Evolutionary conservation across 2,329 filamentous ascomycete species (phyloP), one percentile per base, ranked within the genome.

Genomic region (Intubia oerlemansii): DNA sequence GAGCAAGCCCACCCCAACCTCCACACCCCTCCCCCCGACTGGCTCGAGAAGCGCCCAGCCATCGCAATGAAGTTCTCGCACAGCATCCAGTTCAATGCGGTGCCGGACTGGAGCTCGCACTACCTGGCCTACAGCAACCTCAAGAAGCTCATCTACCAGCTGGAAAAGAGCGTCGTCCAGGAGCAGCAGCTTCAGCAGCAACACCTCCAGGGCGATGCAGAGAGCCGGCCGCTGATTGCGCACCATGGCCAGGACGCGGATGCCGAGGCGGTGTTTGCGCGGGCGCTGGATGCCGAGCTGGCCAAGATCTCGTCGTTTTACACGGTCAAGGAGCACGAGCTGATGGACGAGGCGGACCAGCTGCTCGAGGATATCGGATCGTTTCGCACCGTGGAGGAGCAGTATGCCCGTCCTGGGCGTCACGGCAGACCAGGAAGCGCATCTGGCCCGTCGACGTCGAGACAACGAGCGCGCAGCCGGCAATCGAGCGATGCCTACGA

Each of bases 21-120:
- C n/a, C n/a, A n/a, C n/a, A n/a, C n/a, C n/a, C n/a, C n/a, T n/a
- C n/a, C n/a, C n/a, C n/a, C n/a, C n/a, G n/a, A n/a, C n/a, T n/a
- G n/a, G n/a, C n/a, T n/a, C n/a, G n/a, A n/a, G n/a, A n/a, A n/a
- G n/a, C n/a, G n/a, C n/a, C n/a, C n/a, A n/a, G n/a, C n/a, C n/a
- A n/a, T n/a, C n/a, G n/a, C 24, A 19, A 98, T 98, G 88, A 95
- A 95, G 73, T 98, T 98, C 62, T 95, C 85, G 12, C 88, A 98
- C 51, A 95, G 85, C 54, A 75, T 98, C 42, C 88, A 98, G 60
- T 98, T 98, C 57, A 98, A 98, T 58, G 84, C 88, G 38, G 88
- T 98, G 42, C 88, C 88, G n/a, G 88, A 98, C 54, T 98, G 88
- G 88, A 93, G 81, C 58, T 84, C 74, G 44, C 72, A 95, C 52